These are phyloP conservation scores for Epichloe gansuensis DNA, from an alignment of 2,329 filamentous ascomycete species.

Conservation along the genomic window DNA sequence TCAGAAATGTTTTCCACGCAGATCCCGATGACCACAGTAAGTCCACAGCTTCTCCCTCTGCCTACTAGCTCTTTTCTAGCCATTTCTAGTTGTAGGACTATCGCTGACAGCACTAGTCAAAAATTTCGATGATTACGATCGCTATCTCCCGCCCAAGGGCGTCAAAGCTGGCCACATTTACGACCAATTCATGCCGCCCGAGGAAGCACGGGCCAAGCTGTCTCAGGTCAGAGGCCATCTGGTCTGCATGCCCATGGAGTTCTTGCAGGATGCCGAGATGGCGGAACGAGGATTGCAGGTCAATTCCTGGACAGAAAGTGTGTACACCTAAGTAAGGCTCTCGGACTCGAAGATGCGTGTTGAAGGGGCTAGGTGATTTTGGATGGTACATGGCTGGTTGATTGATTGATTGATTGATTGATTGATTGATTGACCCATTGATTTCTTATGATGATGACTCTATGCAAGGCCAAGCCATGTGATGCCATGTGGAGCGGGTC, in stretches of 20 bases:
- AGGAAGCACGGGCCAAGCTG: slow-evolving; percentile 63
- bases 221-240: slow-evolving; percentile 76
- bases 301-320: slow-evolving; percentile 77
- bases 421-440: neutral
- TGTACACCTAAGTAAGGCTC: slow-evolving; percentile 49
- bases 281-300: slow-evolving; percentile 79
- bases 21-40: slow-evolving; percentile 78
- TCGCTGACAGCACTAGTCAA: slow-evolving; percentile 40
- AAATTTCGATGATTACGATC: slow-evolving; percentile 82
- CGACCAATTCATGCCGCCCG: slow-evolving; percentile 60
- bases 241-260: slow-evolving; percentile 91
- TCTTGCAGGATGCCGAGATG: slow-evolving; percentile 75
- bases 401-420: neutral
- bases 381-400: neutral
- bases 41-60: slow-evolving; percentile 12
- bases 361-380: neutral
- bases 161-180: slow-evolving; percentile 80
- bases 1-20: slow-evolving; percentile 70
- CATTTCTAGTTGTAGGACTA: neutral
- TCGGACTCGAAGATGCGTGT: neutral
- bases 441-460: neutral
- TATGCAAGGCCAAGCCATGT: neutral
- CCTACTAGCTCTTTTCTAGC: neutral
- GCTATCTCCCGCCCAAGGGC: slow-evolving; percentile 57
- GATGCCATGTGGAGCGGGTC: neutral